Evolutionary conservation across 1,284 basidiomycete species (phyloP), one percentile per base, ranked within the genome.

Genomic region (Cutaneotrichosporon arboriforme): DNA sequence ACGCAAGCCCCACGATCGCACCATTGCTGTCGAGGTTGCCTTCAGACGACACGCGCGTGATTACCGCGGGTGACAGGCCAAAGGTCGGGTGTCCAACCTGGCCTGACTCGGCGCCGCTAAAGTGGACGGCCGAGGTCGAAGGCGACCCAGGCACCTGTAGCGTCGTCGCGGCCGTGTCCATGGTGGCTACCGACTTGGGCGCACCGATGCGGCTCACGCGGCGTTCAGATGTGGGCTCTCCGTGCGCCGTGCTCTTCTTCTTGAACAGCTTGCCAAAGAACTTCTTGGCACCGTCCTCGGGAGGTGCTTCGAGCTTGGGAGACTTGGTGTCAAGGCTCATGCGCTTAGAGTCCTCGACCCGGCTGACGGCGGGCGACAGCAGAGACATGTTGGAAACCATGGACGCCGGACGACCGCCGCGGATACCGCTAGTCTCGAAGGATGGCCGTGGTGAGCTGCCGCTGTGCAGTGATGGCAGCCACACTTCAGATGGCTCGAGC

Each of bases 401-500:
- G 4, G 69, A 71, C 14, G 62, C 46, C 1, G 69, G 67, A 36
- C 63, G 61, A 40, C 34, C 48, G 10, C 22, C 21, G 8, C 17
- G 39, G n/a, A 10, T 20, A 18, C 20, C 18, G n/a, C n/a, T 36
- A n/a, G 33, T 21, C 20, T 59, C 54, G 9, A 52, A 37, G 4
- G 57, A 59, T 2, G 57, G 57, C 1, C 57, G 46, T 4, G 57
- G 57, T 2, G 57, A 59, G 10, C 43, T 22, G 47, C 50, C 43
- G n/a, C 4, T 37, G 43, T 4, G 49, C 43, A 2, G 38, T 15
- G 31, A 34, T 9, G 63, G 60, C n/a, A 62, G 58, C 82, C 85
- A 88, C 1, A 91, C 82, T 68, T 93, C 89, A n/a, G 88, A 77
- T 1, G 87, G 85, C 67, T 92, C 90, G 8, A 91, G 77, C 12